Evolutionary conservation across 805 yeast species (phyloP), one percentile per base, ranked within the genome.

Genomic region (Pichia membranifaciens): DNA sequence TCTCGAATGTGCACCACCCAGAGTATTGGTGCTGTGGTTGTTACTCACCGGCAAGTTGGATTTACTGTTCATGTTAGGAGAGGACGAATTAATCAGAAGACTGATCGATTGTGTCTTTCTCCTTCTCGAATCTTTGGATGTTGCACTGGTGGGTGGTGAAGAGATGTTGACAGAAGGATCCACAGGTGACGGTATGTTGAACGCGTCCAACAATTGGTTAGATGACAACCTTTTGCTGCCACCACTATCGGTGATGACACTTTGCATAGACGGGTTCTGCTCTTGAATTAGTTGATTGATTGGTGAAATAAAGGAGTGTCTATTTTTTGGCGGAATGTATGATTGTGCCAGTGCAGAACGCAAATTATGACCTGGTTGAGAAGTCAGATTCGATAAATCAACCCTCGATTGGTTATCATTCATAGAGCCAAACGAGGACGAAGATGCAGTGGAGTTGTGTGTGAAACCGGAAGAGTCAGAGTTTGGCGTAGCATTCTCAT

Each of bases 261-360:
- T 35, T 10, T 35, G 20, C 20, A 35, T 35, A 8, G 29, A 25
- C 7, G 29, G 29, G 9, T 31, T 16, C 23, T 15, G 17, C 32
- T 37, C 38, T 34, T 51, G 41, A 28, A 57, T 54, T n/a, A 59
- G 38, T 23, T 54, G 54, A 47, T 57, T 58, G 38, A 61, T 56
- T 21, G 64, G 64, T 10, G 65, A 60, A 22, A 58, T 54, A 44
- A 50, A 60, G 8, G 64, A 58, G 10, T 49, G 45, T 45, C 64
- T 52, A 16, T 41, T 41, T 25, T 18, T 43, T 10, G 51, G 46
- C 20, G 42, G 50, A 18, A 32, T 15, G 17, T 49, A 42, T 3
- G 31, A 16, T 37, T 47, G 49, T n/a, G 50, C 50, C 31, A 52
- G 43, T 15, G 54, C 56, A 8, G 48, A 42, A 31, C 60, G 48